A percentile compares a stretch with the other conserved stretches of the same genome.
phyloP scores from a whole-genome alignment of 169 alveolate genomes.

The Miamiensis avidus region DNA sequence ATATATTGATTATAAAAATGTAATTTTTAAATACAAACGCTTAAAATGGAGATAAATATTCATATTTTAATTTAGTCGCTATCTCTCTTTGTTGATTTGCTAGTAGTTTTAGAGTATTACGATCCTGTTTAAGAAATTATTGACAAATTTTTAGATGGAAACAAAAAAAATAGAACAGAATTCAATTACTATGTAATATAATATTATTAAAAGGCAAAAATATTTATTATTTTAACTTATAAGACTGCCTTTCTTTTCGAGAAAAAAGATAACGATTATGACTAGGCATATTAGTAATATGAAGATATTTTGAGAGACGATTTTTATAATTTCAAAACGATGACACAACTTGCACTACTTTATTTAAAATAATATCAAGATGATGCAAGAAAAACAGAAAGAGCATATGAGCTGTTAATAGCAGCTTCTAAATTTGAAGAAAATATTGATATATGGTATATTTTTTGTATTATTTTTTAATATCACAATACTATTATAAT shows the following conservation, averaged over 20 bases:
- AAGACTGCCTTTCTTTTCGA: neutral
- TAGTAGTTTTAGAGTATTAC: no score
- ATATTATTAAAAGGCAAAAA: no score
- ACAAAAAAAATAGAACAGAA: neutral
- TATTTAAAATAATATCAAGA: no score
- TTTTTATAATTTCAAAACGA: neutral
- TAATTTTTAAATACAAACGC: no score
- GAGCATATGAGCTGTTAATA: neutral
- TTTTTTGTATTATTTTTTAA: no score
- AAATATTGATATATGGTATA: neutral
- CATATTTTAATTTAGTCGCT: neutral
- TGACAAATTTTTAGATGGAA: neutral
- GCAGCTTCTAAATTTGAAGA: neutral
- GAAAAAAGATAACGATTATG: neutral
- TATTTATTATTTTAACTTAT: no score
- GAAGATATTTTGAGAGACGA: neutral
- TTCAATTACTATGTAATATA: neutral
- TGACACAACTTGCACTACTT: neutral
- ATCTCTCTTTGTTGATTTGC: neutral
- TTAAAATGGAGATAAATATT: no score
- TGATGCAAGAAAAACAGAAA: neutral
- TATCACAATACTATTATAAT: no score
- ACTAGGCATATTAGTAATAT: neutral
- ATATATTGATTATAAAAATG: neutral
- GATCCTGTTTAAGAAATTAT: neutral